phyloP scores from a whole-genome alignment of 805 yeast genomes.

The Helenozyma rhizophorensis region DNA sequence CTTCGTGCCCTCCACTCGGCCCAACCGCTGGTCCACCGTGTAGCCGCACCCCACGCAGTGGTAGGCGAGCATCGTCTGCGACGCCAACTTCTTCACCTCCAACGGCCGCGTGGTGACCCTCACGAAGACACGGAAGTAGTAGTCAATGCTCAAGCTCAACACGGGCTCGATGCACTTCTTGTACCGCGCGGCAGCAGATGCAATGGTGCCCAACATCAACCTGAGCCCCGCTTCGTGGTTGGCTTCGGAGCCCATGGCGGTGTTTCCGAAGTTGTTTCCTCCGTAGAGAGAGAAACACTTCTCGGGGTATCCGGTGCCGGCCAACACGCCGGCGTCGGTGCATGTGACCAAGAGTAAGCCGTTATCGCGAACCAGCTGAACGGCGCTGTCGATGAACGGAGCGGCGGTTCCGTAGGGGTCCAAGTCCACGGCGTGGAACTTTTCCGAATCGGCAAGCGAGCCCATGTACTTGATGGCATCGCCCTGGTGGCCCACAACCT shows the following conservation, averaged over 20 bases:
- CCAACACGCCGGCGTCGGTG: slow-evolving; percentile 92
- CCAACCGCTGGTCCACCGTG: slow-evolving; percentile 66
- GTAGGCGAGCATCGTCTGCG: slow-evolving; percentile 72
- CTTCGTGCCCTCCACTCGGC: slow-evolving; percentile 50
- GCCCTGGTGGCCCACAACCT: slow-evolving; percentile 67
- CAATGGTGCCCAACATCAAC: slow-evolving; percentile 71
- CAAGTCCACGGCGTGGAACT: slow-evolving; percentile 82
- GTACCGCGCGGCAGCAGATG: slow-evolving; percentile 83
- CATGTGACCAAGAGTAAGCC: slow-evolving; percentile 90
- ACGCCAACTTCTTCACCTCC: slow-evolving; percentile 73
- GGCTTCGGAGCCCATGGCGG: slow-evolving; percentile 51
- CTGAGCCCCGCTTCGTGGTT: slow-evolving; percentile 93
- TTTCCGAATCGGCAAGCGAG: slow-evolving; percentile 36
- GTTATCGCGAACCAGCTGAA: slow-evolving; percentile 76
- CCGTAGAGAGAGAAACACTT: slow-evolving; percentile 95
- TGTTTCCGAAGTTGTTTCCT: slow-evolving; percentile 76
- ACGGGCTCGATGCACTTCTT: slow-evolving; percentile 85
- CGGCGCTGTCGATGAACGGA: slow-evolving; percentile 90
- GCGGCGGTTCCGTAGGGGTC: slow-evolving; percentile 98
- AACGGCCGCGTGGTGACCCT: slow-evolving; percentile 74
- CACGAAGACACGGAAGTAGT: slow-evolving; percentile 83
- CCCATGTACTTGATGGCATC: slow-evolving; percentile 88
- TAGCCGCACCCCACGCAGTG: slow-evolving; percentile 88
- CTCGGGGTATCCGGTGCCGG: slow-evolving; percentile 95
- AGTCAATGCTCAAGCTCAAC: slow-evolving; percentile 82